Evolutionary conservation across 495 filamentous ascomycete genomes (phyloP).

Genomic region (Lichenothelia convexa): DNA sequence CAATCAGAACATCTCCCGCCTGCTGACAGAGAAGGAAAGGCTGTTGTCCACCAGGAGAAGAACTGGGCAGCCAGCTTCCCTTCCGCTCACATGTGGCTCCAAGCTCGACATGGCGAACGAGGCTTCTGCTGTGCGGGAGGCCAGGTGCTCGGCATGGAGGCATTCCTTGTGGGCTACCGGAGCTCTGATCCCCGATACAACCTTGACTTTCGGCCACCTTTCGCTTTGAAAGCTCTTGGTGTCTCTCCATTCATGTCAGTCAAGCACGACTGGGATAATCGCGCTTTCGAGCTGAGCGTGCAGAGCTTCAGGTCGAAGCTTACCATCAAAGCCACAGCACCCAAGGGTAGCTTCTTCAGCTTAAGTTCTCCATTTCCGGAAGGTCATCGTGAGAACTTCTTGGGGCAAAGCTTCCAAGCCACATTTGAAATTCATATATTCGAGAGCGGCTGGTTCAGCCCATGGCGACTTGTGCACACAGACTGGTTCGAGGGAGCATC

Average conservation of each 20-base stretch:
- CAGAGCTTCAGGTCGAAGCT: slow-evolving; percentile 18
- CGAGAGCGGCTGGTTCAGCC: slow-evolving; percentile 12
- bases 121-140: slow-evolving; percentile 25
- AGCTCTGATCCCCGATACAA: slow-evolving; percentile 10
- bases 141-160: slow-evolving; percentile 24
- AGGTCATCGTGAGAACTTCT: slow-evolving; percentile 23
- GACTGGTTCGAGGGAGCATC: slow-evolving; percentile 21
- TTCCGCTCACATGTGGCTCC: slow-evolving; percentile 27
- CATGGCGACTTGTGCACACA: slow-evolving; percentile 19
- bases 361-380: slow-evolving; percentile 22
- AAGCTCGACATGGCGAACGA: slow-evolving; percentile 13
- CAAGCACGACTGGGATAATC: slow-evolving; percentile 16
- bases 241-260: slow-evolving; percentile 20
- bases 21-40: slow-evolving; percentile 15
- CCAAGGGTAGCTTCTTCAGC: slow-evolving; percentile 21
- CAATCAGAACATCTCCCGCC: slow-evolving; percentile 6
- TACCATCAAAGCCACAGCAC: slow-evolving; percentile 17
- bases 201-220: slow-evolving; percentile 20
- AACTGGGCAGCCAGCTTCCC: slow-evolving; percentile 30
- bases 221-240: slow-evolving; percentile 11
- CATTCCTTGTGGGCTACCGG: slow-evolving; percentile 26
- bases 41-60: slow-evolving; percentile 27
- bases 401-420: slow-evolving; percentile 27
- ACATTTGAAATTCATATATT: slow-evolving; percentile 20
- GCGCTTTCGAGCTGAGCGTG: slow-evolving; percentile 14